Evolutionary conservation across 306 rosid species (phyloP), one percentile per base, ranked within the genome.

Genomic region (Echinosophora koreensis): DNA sequence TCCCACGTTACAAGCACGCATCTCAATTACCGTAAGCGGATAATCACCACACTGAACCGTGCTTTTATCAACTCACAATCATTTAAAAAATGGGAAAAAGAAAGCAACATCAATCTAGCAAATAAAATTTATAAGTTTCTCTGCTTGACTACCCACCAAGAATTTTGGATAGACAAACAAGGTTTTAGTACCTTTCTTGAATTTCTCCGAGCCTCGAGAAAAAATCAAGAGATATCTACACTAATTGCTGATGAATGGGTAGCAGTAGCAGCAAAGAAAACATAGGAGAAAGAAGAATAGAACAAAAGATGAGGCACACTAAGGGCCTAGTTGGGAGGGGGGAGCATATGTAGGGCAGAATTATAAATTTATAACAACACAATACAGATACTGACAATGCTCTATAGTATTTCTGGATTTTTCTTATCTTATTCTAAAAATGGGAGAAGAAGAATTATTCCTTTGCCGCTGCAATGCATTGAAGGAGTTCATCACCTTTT

Each of bases 401-500:
- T 52, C 16, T 34, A 10, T 44, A 10, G 50, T 44, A 60, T 22
- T 66, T 41, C 49, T 57, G 35, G 16, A 57, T 37, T 39, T 76
- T 74, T 73, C 71, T 68, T 49, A 72, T 72, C 51, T 82, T 77
- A 68, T 73, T 77, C 61, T 71, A 11, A 77, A 73, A 73, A 73
- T 72, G 80, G 68, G 12, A 83, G 78, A 67, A 83, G 73, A 78
- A 42, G 73, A 79, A 67, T 28, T 42, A 86, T 77, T 83, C 88
- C 97, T 75, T 80, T 64, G 87, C 88, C 39, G 80, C 84, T 34
- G 37, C 82, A 84, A 72, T 79, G 84, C 86, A 37, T 77, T 66
- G 86, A 71, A 79, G 86, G 89, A 89, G 81, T 85, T 86, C 91
- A 75, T 83, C 89, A 71, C 81, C 88, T 85, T 88, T 71, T 69